These are phyloP conservation scores for Helotiales sp. DNA, from an alignment of 2,329 filamentous ascomycete genomes.

Conservation along the genomic window DNA sequence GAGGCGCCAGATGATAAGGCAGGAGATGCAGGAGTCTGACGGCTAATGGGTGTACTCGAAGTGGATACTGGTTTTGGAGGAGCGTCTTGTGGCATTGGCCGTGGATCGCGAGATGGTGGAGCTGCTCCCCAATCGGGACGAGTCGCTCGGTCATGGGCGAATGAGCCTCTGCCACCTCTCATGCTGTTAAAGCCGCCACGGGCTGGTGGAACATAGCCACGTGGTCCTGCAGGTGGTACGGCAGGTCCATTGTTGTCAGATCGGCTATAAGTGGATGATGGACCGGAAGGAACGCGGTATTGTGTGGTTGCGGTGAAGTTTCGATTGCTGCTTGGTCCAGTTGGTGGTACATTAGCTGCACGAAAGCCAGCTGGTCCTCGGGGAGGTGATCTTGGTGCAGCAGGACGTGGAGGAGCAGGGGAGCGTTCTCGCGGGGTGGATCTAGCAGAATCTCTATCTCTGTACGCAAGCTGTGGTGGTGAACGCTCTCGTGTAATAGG, in stretches of 20 bases:
- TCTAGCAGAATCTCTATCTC: conserved; percentile 33
- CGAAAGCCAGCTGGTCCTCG: conserved; percentile 34
- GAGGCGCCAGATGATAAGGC: conserved; percentile 25
- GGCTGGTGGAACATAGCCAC: conserved; percentile 31
- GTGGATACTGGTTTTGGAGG: conserved; percentile 17
- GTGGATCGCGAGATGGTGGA: conserved; percentile 25
- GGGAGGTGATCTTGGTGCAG: conserved; percentile 33
- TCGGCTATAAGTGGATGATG: conserved; percentile 3
- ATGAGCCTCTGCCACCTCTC: conserved; percentile 33
- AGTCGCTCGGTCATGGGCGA: conserved; percentile 28
- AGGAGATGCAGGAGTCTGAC: conserved; percentile 31
- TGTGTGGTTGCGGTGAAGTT: conserved; percentile 30
- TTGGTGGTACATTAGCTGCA: conserved; percentile 36
- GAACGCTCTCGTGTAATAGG: conserved; percentile 29
- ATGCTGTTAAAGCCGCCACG: conserved; percentile 25
- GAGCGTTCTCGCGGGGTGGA: conserved; percentile 34
- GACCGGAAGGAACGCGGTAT: conserved; percentile 10
- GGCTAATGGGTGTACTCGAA: conserved; percentile 17
- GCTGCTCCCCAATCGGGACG: conserved; percentile 35
- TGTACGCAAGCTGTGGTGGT: conserved; percentile 23
- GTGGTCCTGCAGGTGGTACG: conserved; percentile 36
- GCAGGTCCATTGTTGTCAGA: conserved; percentile 22
- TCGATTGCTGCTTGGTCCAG: conserved; percentile 33
- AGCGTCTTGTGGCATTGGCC: conserved; percentile 20
- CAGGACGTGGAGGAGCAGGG: conserved; percentile 25